Base-by-base conservation (phyloP, 495 filamentous ascomycete genomes). In the Xylaria palmicola region DNA sequence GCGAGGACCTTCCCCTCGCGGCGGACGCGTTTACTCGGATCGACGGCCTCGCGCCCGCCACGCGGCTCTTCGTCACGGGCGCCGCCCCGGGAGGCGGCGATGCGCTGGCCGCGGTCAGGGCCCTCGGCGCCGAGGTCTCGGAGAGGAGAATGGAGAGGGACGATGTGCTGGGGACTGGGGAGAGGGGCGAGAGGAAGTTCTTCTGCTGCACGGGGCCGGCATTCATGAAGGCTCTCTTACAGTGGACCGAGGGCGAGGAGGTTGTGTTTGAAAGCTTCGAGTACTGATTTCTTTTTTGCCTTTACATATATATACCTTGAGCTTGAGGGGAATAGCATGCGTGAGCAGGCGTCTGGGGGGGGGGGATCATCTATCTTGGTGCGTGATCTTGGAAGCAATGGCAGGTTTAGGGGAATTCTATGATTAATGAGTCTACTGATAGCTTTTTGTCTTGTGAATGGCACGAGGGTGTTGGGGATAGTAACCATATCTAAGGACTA, bases 241-340 rank as follows among this genome's bases (percentile, higher is more conserved):
- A 70, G 17, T 92, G 90, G 90, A 70, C 91, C 52, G 73, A 77
- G 19, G 86, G 81, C 3, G 83, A 87, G 62, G 79, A 82, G 12
- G 79, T 87, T 32, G 62, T 86, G 19, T 86, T 81, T 72, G 90
- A 92, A 71, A 86, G 87, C 73, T 92, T 93, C 67, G 80, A 82
- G 47, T 92, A 86, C 72, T 90, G 67, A 78, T 17, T 51, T 12
- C 20, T 5, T 17, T 15, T 4, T 19, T 32, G 15, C 13, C 6
- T 20, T 22, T n/a, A n/a, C n/a, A n/a, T n/a, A n/a, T n/a, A n/a
- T n/a, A n/a, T n/a, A n/a, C n/a, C n/a, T n/a, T n/a, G n/a, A n/a
- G n/a, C n/a, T n/a, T n/a, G n/a, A n/a, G n/a, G 41, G 19, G 6
- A 20, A 22, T 10, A 4, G 13, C 6, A 13, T 44, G 6, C 1